Evolutionary conservation across 106 monocot species (phyloP).

Genomic region (Dioscorea alata): DNA sequence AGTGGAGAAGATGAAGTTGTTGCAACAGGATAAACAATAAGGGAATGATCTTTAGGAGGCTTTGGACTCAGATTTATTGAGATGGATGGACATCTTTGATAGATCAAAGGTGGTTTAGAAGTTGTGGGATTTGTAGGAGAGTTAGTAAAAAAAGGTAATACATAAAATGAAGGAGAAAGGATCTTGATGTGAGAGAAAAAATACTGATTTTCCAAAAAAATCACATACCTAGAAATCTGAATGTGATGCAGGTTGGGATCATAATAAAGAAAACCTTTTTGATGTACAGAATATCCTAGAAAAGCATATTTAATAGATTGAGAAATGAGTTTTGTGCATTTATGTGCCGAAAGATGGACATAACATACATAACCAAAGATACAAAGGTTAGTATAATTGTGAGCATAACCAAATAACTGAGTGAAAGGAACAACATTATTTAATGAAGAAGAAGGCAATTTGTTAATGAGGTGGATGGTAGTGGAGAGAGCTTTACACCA

Average conservation of each 20-base stretch:
- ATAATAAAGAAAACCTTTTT: conserved; percentile 8
- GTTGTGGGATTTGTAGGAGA: neutral
- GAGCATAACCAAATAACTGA: neutral
- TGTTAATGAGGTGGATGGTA: conserved; percentile 11
- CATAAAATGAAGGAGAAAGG: neutral
- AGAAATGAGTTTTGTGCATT: conserved; percentile 5
- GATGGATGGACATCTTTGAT: neutral
- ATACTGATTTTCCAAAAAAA: conserved; percentile 12
- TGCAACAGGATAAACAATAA: neutral
- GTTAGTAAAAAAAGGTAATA: neutral
- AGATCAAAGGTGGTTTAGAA: neutral
- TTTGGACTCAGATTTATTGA: neutral
- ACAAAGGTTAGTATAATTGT: conserved; percentile 1
- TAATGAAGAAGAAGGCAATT: neutral
- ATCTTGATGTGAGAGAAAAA: conserved; percentile 1
- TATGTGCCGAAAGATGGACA: neutral
- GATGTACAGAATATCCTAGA: neutral
- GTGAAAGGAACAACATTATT: neutral
- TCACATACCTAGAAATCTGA: conserved; percentile 7
- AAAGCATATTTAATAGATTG: conserved; percentile 12
- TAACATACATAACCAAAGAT: conserved; percentile 6
- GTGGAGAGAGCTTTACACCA: conserved; percentile 2
- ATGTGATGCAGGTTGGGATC: neutral
- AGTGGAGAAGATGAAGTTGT: neutral
- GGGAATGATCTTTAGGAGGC: neutral